Evolutionary conservation across 176 grass and related monocot species (phyloP).

Genomic region (Echinochloa phyllopogon): DNA sequence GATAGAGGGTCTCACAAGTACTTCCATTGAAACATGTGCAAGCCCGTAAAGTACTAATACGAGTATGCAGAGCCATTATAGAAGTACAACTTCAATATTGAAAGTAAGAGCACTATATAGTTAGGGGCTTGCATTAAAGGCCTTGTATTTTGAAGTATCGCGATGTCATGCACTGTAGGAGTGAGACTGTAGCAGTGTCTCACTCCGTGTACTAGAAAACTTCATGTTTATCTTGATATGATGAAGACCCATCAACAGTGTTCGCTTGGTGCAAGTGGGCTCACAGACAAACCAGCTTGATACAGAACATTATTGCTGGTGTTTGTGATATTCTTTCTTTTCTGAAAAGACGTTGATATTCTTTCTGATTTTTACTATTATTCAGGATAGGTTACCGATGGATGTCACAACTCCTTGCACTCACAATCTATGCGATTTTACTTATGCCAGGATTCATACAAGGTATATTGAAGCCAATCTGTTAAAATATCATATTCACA

Average conservation of each 20-base stretch:
- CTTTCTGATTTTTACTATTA: slow-evolving; percentile 27
- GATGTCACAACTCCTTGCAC: slow-evolving; percentile 83
- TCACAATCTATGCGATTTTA: slow-evolving; percentile 79
- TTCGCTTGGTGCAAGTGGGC: not conserved
- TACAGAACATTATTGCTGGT: not conserved
- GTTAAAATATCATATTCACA: slow-evolving; percentile 16
- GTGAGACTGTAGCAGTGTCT: not conserved
- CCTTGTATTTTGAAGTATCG: not conserved
- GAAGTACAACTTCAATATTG: not conserved
- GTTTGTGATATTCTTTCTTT: not conserved
- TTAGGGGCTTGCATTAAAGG: too few species aligned
- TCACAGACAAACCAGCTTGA: not conserved
- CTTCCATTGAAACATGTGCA: not conserved
- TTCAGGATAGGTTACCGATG: slow-evolving; percentile 94
- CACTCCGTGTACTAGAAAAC: not conserved
- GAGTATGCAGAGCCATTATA: not conserved
- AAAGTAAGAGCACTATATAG: slow-evolving; percentile 7
- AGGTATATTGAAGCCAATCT: slow-evolving; percentile 57
- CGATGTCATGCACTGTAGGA: not conserved
- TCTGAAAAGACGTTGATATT: not conserved
- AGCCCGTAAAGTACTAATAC: not conserved
- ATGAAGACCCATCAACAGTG: not conserved
- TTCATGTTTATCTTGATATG: not conserved
- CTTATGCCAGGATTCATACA: slow-evolving; percentile 94
- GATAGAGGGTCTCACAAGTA: not conserved